Conservation (phyloP, 2,329 filamentous ascomycete genomes). For the Claviceps cyperi region DNA sequence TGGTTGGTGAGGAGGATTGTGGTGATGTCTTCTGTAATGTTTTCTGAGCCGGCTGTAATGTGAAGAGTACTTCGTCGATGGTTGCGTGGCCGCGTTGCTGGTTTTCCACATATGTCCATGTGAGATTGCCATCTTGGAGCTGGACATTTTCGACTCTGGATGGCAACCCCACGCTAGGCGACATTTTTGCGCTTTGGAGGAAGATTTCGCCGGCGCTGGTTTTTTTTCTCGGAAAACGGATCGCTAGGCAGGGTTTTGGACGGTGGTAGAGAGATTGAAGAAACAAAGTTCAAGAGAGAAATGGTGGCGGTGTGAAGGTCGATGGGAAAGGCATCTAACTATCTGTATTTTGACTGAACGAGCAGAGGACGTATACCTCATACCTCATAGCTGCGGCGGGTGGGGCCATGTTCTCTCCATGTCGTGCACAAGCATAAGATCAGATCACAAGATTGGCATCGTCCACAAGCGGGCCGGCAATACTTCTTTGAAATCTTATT, state of each 20-base stretch:
- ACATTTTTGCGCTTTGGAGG: neutral
- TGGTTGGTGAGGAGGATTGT: neutral
- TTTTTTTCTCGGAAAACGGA: neutral
- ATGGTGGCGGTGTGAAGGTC: neutral
- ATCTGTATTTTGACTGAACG: neutral
- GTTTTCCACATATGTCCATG: slow-evolving; percentile 13
- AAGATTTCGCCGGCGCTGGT: neutral
- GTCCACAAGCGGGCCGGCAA: neutral
- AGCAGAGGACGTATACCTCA: neutral
- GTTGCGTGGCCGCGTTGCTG: slow-evolving; percentile 7
- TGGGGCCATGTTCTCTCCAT: neutral
- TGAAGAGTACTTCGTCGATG: slow-evolving; percentile 16
- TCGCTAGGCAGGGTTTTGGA: neutral
- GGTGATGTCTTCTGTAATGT: neutral
- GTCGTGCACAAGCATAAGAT: neutral
- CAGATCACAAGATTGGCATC: neutral
- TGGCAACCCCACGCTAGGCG: neutral
- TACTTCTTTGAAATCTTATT: neutral
- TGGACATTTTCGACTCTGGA: slow-evolving; percentile 10
- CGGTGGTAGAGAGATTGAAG: too few relatives aligned
- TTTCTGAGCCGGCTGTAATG: slow-evolving; percentile 5
- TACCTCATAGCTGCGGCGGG: neutral
- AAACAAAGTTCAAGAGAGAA: neutral
- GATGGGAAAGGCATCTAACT: neutral
- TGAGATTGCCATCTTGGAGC: slow-evolving; percentile 12